Conservation (phyloP, 805 yeast species). For the Candida ponderosae region DNA sequence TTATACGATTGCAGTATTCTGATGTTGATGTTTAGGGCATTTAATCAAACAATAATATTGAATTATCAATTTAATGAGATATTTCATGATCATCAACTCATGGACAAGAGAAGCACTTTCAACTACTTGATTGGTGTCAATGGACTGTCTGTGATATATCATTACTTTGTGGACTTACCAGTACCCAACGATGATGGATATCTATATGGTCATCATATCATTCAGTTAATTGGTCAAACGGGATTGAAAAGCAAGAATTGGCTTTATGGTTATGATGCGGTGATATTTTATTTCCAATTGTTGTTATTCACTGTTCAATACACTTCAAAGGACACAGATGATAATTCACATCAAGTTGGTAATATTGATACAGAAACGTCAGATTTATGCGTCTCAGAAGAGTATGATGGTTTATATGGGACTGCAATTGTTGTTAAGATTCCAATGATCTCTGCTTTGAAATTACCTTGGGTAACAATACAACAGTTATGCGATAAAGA, state of each 20-base stretch:
- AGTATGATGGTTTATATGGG: slow-evolving; percentile 19
- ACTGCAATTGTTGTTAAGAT: slow-evolving; percentile 8
- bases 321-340: slow-evolving; percentile 2
- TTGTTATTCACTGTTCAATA: slow-evolving; percentile 8
- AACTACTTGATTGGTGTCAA: slow-evolving; percentile 9
- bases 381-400: slow-evolving; percentile 4
- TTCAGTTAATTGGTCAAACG: slow-evolving; percentile 17
- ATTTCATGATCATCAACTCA: neutral
- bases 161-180: slow-evolving; percentile 12
- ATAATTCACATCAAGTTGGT: too few relatives aligned
- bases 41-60: slow-evolving; percentile 8
- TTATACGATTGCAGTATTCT: slow-evolving; percentile 20
- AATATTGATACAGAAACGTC: neutral
- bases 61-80: neutral
- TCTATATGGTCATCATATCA: slow-evolving; percentile 18
- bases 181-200: slow-evolving; percentile 15
- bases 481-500: slow-evolving; percentile 2
- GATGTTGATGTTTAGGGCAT: slow-evolving; percentile 7
- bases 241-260: slow-evolving; percentile 10
- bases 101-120: slow-evolving; percentile 7
- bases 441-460: slow-evolving; percentile 7
- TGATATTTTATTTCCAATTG: slow-evolving; percentile 12
- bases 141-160: slow-evolving; percentile 3
- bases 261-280: slow-evolving; percentile 9
- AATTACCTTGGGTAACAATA: slow-evolving; percentile 5